phyloP scores from a whole-genome alignment of 331 rosid species.

The Ulmus americana region DNA sequence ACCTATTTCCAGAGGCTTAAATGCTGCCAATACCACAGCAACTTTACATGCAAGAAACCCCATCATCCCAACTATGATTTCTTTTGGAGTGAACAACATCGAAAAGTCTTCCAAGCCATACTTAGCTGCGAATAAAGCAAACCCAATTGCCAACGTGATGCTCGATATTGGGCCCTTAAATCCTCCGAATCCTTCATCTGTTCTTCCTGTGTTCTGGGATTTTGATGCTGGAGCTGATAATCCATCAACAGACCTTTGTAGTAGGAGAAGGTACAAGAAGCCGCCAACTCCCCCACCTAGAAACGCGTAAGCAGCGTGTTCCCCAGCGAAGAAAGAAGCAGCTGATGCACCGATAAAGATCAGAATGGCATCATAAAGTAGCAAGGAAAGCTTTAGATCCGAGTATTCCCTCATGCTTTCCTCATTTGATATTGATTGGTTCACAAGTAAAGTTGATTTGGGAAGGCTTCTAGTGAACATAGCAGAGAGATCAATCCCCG shows the following conservation, averaged over 20 bases:
- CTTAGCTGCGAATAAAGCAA: slow-evolving; percentile 36
- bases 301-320: slow-evolving; percentile 51
- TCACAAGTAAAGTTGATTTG: slow-evolving; percentile 15
- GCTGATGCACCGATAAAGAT: slow-evolving; percentile 49
- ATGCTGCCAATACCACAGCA: slow-evolving; percentile 76
- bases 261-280: slow-evolving; percentile 69
- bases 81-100: slow-evolving; percentile 40
- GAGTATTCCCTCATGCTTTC: slow-evolving; percentile 77
- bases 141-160: slow-evolving; percentile 49
- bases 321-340: slow-evolving; percentile 49
- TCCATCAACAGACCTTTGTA: slow-evolving; percentile 82
- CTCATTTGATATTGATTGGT: slow-evolving; percentile 41
- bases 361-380: slow-evolving; percentile 65
- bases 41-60: slow-evolving; percentile 78
- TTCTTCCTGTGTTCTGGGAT: slow-evolving; percentile 21
- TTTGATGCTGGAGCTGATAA: slow-evolving; percentile 49
- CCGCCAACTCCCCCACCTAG: slow-evolving; percentile 71
- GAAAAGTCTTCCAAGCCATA: slow-evolving; percentile 46
- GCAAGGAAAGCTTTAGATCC: slow-evolving; percentile 70
- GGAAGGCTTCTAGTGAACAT: slow-evolving; percentile 33
- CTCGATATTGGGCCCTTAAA: slow-evolving; percentile 43
- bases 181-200: slow-evolving; percentile 21
- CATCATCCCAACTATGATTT: slow-evolving; percentile 63
- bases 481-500: slow-evolving; percentile 40
- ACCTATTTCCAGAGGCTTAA: slow-evolving; percentile 50